These are phyloP conservation scores for Pseudoturritis turrita DNA, from an alignment of 345 rosid species.

Conservation along the genomic window DNA sequence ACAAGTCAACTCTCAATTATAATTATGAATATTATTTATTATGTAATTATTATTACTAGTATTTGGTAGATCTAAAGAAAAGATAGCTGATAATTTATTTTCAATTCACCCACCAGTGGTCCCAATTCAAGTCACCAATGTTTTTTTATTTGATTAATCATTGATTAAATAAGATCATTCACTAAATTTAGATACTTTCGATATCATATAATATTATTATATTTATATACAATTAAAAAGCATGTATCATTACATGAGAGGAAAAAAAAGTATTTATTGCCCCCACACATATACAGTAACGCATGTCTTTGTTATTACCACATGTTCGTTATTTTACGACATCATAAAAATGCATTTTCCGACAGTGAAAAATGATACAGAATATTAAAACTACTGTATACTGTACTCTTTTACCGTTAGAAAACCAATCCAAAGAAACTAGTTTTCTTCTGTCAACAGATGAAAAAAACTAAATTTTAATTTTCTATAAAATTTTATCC, in stretches of 20 bases:
- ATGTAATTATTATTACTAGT: not conserved
- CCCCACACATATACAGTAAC: constrained; percentile 14
- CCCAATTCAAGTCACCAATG: constrained; percentile 15
- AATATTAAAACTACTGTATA: too few relatives aligned
- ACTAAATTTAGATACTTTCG: not conserved
- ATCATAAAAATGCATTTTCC: constrained; percentile 5
- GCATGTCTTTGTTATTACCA: constrained; percentile 18
- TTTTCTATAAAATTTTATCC: too few relatives aligned
- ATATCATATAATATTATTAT: not conserved
- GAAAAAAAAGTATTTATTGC: not conserved
- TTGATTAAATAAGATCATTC: constrained; percentile 6
- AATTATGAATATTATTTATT: not conserved
- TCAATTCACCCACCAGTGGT: not conserved
- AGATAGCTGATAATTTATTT: constrained; percentile 1
- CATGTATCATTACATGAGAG: constrained; percentile 13
- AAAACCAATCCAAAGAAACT: not conserved
- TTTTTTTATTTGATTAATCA: constrained; percentile 14
- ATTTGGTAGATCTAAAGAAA: not conserved
- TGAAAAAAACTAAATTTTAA: too few relatives aligned
- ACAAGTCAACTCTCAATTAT: constrained; percentile 19
- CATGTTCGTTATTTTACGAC: constrained; percentile 31
- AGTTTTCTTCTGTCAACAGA: too few relatives aligned
- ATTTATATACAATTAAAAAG: constrained; percentile 5
- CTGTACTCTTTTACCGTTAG: too few relatives aligned
- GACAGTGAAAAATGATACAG: not conserved